Conservation (phyloP, 768 basidiomycete species). For the Termitomyces sp. region DNA sequence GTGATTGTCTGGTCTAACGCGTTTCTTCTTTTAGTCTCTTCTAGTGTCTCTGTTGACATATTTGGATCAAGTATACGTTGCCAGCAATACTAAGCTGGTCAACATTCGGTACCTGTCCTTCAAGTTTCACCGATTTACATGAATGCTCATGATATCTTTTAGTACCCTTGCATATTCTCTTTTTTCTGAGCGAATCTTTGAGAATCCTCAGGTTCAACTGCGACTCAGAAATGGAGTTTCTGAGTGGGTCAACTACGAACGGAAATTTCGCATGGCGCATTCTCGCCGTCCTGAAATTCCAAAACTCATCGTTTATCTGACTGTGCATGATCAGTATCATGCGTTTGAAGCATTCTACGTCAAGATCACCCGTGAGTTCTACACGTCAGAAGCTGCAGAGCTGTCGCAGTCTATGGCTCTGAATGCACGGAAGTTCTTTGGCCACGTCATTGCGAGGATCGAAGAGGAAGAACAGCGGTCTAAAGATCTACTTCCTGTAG, state of each 20-base stretch:
- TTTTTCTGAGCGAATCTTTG: slow-evolving; percentile 48
- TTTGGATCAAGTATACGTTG: slow-evolving; percentile 63
- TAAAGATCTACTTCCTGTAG: slow-evolving; percentile 41
- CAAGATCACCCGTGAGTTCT: slow-evolving; percentile 45
- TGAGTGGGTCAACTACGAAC: slow-evolving; percentile 51
- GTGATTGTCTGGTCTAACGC: background rate
- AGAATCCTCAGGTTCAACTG: slow-evolving; percentile 34
- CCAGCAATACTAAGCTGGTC: slow-evolving; percentile 26
- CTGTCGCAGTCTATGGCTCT: slow-evolving; percentile 29
- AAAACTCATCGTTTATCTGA: slow-evolving; percentile 51
- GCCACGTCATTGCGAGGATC: slow-evolving; percentile 36
- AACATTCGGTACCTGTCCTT: slow-evolving; percentile 38
- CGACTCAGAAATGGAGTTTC: slow-evolving; percentile 39
- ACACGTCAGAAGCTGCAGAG: slow-evolving; percentile 41
- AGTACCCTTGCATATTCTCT: slow-evolving; percentile 54
- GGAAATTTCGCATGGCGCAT: slow-evolving; percentile 34
- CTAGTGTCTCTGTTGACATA: slow-evolving; percentile 62
- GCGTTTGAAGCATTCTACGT: slow-evolving; percentile 55
- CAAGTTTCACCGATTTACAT: background rate
- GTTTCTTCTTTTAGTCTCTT: slow-evolving; percentile 33
- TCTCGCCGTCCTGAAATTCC: slow-evolving; percentile 35
- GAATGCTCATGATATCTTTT: background rate
- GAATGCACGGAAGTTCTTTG: slow-evolving; percentile 49
- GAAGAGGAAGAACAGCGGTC: slow-evolving; percentile 55
- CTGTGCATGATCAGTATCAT: slow-evolving; percentile 51